Conservation (phyloP, 2,329 filamentous ascomycete genomes). For the Ceratocystis diversiconidia region DNA sequence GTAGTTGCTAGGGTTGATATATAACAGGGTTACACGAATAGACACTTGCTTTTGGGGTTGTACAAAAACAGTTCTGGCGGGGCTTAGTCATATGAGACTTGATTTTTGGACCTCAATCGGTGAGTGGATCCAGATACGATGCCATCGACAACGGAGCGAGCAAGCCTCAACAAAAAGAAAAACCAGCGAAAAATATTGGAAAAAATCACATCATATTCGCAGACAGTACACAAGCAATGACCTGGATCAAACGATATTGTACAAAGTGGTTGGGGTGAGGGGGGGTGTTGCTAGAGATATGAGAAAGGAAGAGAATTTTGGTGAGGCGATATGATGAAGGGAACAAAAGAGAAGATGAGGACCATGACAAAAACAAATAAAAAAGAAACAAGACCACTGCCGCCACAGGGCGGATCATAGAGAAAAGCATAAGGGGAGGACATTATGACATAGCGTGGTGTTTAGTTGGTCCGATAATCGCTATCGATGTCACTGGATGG, state of each 20-base stretch:
- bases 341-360: background rate
- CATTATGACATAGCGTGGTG: background rate
- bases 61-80: too few relatives aligned
- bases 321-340: too few relatives aligned
- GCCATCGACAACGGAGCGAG: background rate
- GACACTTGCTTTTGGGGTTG: too few relatives aligned
- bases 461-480: background rate
- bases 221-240: slow-evolving; percentile 6
- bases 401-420: background rate
- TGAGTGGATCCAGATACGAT: too few relatives aligned
- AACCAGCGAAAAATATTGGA: background rate
- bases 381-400: slow-evolving; percentile 3
- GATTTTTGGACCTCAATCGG: too few relatives aligned
- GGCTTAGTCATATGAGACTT: too few relatives aligned
- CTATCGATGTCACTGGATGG: background rate
- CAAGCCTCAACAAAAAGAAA: background rate
- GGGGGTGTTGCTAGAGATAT: background rate
- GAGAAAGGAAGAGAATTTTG: background rate
- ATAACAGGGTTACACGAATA: too few relatives aligned
- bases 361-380: background rate
- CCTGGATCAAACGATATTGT: slow-evolving; percentile 18
- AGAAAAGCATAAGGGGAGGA: background rate
- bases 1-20: too few relatives aligned
- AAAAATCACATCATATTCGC: background rate
- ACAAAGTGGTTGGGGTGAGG: background rate